Evolutionary conservation across 1,139 yeast species (phyloP).

Genomic region (Suhomyces anneliseae): DNA sequence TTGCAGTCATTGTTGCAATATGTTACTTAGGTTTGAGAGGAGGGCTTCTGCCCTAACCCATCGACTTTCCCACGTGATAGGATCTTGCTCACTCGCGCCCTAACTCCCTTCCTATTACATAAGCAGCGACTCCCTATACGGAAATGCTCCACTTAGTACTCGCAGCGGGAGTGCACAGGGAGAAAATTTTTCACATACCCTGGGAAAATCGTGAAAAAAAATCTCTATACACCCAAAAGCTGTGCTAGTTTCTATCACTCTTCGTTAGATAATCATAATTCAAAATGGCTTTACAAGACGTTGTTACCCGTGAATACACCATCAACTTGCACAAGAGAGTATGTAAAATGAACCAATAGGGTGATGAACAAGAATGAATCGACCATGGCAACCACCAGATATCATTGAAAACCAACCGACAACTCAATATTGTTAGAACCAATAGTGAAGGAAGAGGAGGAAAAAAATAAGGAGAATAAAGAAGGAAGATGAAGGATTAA

Average conservation of each 20-base stretch:
- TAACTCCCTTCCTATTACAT: background rate
- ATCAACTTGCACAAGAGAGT: slow-evolving; percentile 99
- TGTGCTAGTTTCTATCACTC: slow-evolving; percentile 11
- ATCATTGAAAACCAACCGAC: too few species aligned
- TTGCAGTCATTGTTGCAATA: too few species aligned
- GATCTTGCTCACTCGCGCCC: background rate
- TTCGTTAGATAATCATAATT: slow-evolving; percentile 17
- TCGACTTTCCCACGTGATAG: too few species aligned
- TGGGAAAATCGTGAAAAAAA: slow-evolving; percentile 10
- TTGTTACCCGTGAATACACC: slow-evolving; percentile 99
- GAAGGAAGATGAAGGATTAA: too few species aligned
- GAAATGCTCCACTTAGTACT: slow-evolving; percentile 1
- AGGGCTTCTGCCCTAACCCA: too few species aligned
- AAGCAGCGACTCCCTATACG: background rate
- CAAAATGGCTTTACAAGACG: slow-evolving; percentile 96
- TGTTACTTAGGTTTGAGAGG: too few species aligned
- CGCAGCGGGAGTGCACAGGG: slow-evolving; percentile 13
- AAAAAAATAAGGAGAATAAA: too few species aligned
- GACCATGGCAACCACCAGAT: too few species aligned
- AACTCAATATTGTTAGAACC: too few species aligned
- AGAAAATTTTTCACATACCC: slow-evolving; percentile 12
- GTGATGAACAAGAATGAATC: background rate
- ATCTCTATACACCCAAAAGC: slow-evolving; percentile 7
- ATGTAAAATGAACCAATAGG: slow-evolving; percentile 38
- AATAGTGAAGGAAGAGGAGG: too few species aligned